Percentiles rank a stretch among this genome's conserved stretches.
phyloP scores from a whole-genome alignment of 176 grass and related monocot genomes.

The Oryza glumipatula region DNA sequence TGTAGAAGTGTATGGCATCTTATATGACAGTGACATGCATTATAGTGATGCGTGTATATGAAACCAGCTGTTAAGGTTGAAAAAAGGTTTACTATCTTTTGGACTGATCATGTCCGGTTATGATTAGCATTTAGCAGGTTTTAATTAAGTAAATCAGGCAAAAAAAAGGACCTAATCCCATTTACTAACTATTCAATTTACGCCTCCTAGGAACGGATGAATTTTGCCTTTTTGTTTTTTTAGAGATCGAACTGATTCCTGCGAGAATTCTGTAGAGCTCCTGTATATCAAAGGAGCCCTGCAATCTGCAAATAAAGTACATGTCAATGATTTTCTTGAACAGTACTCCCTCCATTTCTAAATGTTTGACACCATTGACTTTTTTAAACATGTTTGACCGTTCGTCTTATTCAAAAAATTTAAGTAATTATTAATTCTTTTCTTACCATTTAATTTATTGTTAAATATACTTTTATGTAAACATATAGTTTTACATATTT shows the following conservation, averaged over 20 bases:
- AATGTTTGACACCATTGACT: no score
- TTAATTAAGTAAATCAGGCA: neutral
- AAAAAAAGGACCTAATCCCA: neutral
- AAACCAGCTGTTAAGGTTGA: conserved; percentile 17
- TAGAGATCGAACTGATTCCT: neutral
- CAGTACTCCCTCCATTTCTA: no score
- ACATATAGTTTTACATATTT: no score
- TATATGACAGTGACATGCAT: conserved; percentile 25
- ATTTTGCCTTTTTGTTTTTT: neutral
- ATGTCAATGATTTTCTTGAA: neutral
- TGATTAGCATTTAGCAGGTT: neutral
- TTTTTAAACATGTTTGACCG: no score
- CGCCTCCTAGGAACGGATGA: neutral
- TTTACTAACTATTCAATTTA: neutral
- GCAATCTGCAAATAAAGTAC: neutral
- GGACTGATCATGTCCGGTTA: neutral
- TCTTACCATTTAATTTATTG: no score
- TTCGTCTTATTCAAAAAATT: no score
- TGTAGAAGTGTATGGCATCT: conserved; percentile 4
- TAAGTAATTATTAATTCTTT: no score
- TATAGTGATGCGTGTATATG: conserved; percentile 22
- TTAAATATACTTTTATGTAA: no score
- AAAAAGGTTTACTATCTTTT: neutral
- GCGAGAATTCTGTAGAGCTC: no score
- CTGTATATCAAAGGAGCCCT: no score